These are phyloP conservation scores for Ceratocystis cubensis DNA, from an alignment of 2,329 filamentous ascomycete species.

Conservation along the genomic window DNA sequence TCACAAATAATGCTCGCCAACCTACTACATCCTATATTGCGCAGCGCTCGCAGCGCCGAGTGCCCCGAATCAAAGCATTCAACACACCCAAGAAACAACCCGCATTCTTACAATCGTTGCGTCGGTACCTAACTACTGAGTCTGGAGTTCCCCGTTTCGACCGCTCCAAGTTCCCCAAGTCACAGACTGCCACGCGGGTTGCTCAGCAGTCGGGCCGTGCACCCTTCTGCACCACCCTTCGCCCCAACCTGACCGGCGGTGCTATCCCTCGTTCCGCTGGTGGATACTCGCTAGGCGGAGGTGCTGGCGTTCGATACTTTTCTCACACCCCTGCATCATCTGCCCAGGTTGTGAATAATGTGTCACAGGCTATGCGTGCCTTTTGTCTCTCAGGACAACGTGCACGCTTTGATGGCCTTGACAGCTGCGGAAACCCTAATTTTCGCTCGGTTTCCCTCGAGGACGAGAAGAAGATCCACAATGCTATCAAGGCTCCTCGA, in stretches of 20 bases:
- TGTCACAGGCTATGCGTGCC: constrained; percentile 82
- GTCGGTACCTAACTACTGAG: constrained; percentile 19
- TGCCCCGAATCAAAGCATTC: constrained; percentile 21
- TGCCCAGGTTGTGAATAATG: constrained; percentile 85
- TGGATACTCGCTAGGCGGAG: constrained; percentile 62
- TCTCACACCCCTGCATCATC: constrained; percentile 75
- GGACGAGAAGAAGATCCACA: constrained; percentile 41
- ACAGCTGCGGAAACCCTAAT: constrained; percentile 59
- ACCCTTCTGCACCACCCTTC: constrained; percentile 77
- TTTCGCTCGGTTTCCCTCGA: constrained; percentile 66
- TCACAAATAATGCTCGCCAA: constrained; percentile 35
- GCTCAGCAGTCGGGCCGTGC: constrained; percentile 49
- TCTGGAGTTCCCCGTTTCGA: constrained; percentile 19
- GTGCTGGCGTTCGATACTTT: constrained; percentile 59
- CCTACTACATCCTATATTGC: constrained; percentile 41
- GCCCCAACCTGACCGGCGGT: constrained; percentile 84
- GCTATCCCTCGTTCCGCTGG: constrained; percentile 73
- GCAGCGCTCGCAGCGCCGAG: constrained; percentile 38
- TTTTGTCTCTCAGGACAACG: constrained; percentile 89
- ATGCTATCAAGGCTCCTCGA: constrained; percentile 35
- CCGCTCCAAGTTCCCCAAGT: constrained; percentile 19
- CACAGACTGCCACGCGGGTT: constrained; percentile 18
- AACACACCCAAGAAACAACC: constrained; percentile 18
- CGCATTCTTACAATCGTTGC: constrained; percentile 16
- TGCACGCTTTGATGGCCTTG: constrained; percentile 70